A percentile compares a stretch with the other conserved stretches of the same genome.
phyloP scores from a whole-genome alignment of 441 rosid species.

The Syzygium syzygioides region DNA sequence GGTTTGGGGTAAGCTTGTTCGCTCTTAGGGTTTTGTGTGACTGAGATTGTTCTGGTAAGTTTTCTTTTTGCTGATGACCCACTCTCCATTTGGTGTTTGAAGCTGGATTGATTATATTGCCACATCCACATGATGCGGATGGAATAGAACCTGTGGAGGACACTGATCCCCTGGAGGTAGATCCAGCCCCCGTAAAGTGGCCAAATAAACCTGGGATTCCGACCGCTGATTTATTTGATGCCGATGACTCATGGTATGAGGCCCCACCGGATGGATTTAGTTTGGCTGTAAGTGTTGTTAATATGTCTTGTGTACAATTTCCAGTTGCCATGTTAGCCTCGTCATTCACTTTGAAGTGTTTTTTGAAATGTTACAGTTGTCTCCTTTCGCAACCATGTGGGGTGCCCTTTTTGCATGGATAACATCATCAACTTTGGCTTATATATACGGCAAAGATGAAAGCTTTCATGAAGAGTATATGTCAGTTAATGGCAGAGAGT shows the following conservation, averaged over 20 bases:
- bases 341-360: constrained; percentile 1
- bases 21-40: background rate
- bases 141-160: constrained; percentile 29
- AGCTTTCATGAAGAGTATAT: constrained; percentile 60
- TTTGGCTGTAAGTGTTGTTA: constrained; percentile 47
- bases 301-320: background rate
- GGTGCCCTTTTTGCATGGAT: constrained; percentile 82
- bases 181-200: constrained; percentile 49
- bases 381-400: constrained; percentile 91
- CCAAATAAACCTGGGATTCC: constrained; percentile 59
- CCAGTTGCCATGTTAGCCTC: background rate
- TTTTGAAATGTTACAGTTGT: constrained; percentile 37
- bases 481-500: constrained; percentile 61
- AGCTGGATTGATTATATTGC: constrained; percentile 70
- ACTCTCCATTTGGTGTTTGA: constrained; percentile 37
- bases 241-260: constrained; percentile 85
- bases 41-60: background rate
- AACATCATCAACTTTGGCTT: constrained; percentile 81
- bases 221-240: constrained; percentile 50
- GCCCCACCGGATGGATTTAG: constrained; percentile 79
- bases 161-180: constrained; percentile 29
- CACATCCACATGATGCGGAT: constrained; percentile 32
- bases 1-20: background rate
- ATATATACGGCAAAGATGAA: constrained; percentile 79
- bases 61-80: background rate